These are phyloP conservation scores for Botrytis aclada DNA, from an alignment of 2,329 filamentous ascomycete genomes.

Conservation along the genomic window DNA sequence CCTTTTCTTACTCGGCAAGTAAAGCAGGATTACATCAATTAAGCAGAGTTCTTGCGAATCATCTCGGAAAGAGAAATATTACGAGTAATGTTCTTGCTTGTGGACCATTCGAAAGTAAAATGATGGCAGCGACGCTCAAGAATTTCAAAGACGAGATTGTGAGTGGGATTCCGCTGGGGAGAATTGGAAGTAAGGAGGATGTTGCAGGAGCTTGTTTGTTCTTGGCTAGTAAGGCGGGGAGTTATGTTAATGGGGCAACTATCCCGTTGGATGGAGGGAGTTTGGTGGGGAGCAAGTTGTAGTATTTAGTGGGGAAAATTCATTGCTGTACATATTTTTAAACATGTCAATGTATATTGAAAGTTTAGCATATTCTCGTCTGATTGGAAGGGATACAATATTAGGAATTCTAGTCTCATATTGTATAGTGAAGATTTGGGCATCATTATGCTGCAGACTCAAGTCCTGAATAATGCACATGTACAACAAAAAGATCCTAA, in stretches of 20 bases:
- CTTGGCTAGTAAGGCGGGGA: constrained; percentile 63
- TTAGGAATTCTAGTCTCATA: not conserved
- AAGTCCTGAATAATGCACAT: not conserved
- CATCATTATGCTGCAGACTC: too few species aligned
- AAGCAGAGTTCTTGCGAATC: constrained; percentile 60
- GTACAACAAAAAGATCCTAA: not conserved
- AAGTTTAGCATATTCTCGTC: not conserved
- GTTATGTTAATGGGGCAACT: constrained; percentile 63
- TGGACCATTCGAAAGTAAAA: constrained; percentile 67
- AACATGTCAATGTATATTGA: not conserved
- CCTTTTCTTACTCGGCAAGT: constrained; percentile 57
- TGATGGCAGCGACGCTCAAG: constrained; percentile 69
- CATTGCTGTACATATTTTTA: not conserved
- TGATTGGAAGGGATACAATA: not conserved
- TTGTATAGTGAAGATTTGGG: not conserved
- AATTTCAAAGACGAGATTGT: constrained; percentile 55
- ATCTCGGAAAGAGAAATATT: constrained; percentile 57
- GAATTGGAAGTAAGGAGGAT: constrained; percentile 66
- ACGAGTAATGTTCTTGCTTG: constrained; percentile 69
- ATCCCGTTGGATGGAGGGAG: constrained; percentile 60
- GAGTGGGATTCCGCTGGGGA: constrained; percentile 59
- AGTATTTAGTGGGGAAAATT: constrained; percentile 9
- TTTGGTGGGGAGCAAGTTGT: constrained; percentile 47
- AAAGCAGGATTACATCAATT: constrained; percentile 66
- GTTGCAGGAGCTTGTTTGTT: constrained; percentile 71